Evolutionary conservation across 306 rosid species (phyloP), one percentile per base, ranked within the genome.

Genomic region (Gastrolobium bilobum): DNA sequence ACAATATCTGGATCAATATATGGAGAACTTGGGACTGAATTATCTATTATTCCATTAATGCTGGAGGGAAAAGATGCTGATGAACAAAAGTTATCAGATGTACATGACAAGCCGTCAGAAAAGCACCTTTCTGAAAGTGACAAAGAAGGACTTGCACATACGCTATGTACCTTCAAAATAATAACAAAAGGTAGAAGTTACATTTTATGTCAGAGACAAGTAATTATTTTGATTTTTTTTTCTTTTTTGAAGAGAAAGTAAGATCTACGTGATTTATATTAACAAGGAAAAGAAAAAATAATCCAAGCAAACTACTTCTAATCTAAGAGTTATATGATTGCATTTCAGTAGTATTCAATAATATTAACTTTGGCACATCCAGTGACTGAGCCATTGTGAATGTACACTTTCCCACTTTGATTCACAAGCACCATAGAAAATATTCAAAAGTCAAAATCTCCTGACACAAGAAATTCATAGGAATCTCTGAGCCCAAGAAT

Each of bases 91-190:
- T 80, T 84, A 70, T 88, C 88, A 26, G 91, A 88, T 33, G 92
- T 85, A 80, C 83, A 82, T 42, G 95, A 88, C 72, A 93, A 70
- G 76, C 95, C 97, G 63, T 93, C 95, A 78, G 97, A 93, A 73
- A 88, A 87, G 67, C 93, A 87, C 86, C 97, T 81, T 78, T 90
- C 93, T 9, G 97, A 84, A 69, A 86, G 92, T 78, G 98, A 88
- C 81, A 91, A 82, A 62, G 88, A 30, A 56, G 98, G 98, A 90
- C 98, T 93, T 58, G 89, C 89, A 71, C 93, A 86, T 63, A 85
- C 7, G 70, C 95, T 93, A 42, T 78, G 92, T 80, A 88, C 97
- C 97, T 93, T 83, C 82, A 88, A 79, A 80, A 79, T 53, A 51
- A 68, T 11, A 73, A 75, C 37, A 78, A 66, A 73, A 77, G 26